Percentiles rank a stretch among this genome's conserved stretches.
These are phyloP conservation scores for Lagenidium sp. DNA, from an alignment of 352 stramenopile species.

Conservation along the genomic window DNA sequence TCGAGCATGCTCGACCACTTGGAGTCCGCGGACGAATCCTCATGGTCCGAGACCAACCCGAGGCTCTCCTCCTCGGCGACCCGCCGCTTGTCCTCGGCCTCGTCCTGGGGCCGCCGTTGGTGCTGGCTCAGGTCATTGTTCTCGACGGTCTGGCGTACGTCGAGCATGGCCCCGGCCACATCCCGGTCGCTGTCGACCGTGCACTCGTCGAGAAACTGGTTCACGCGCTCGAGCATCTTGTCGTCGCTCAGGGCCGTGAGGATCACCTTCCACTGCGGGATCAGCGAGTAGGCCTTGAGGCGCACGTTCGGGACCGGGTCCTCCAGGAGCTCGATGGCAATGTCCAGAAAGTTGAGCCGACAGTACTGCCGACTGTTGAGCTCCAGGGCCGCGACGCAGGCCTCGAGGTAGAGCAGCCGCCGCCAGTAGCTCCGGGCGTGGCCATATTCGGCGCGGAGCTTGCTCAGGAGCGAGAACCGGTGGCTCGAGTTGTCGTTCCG, in stretches of 20 bases:
- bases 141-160: constrained; percentile 39
- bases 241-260: constrained; percentile 48
- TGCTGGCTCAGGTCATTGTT: constrained; percentile 18
- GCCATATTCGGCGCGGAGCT: constrained; percentile 60
- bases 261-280: constrained; percentile 57
- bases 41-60: constrained; percentile 55
- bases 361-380: constrained; percentile 73
- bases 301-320: constrained; percentile 68
- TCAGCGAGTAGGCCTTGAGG: constrained; percentile 53
- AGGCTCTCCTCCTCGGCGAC: constrained; percentile 50
- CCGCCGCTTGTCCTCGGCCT: constrained; percentile 50
- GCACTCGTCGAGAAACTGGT: constrained; percentile 50
- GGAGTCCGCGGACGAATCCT: constrained; percentile 67
- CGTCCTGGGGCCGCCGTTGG: constrained; percentile 35
- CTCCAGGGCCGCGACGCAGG: constrained; percentile 41
- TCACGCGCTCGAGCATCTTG: constrained; percentile 66
- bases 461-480: constrained; percentile 58
- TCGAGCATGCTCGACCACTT: constrained; percentile 85
- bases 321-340: constrained; percentile 67
- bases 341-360: constrained; percentile 63
- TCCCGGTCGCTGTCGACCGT: constrained; percentile 58
- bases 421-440: constrained; percentile 71
- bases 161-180: constrained; percentile 34
- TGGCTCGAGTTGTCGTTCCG: constrained; percentile 58
- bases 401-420: constrained; percentile 64